Conservation (phyloP, 306 rosid genomes). For the Calophaca sinica region DNA sequence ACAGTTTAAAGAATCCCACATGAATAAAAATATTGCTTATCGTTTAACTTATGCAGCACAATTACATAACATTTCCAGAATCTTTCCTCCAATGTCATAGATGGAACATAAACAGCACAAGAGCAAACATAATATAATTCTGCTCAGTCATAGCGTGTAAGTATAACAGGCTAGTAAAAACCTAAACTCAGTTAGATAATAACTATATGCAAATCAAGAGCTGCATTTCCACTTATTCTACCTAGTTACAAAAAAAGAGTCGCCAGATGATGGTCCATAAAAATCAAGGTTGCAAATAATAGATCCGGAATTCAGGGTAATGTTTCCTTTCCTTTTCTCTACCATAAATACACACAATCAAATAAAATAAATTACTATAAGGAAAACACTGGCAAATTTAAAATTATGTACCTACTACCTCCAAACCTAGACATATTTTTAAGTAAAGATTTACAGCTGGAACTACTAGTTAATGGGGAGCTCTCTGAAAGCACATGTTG, state of each 20-base stretch:
- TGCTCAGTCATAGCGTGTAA: too few species aligned
- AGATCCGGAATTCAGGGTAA: slow-evolving; percentile 2
- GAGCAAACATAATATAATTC: background rate
- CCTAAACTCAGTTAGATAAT: too few species aligned
- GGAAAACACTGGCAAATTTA: background rate
- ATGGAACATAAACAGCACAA: too few species aligned
- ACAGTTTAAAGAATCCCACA: slow-evolving; percentile 24
- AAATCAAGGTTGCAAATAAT: slow-evolving; percentile 22
- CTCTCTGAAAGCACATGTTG: slow-evolving; percentile 29
- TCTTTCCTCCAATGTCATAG: slow-evolving; percentile 7
- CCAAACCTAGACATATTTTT: slow-evolving; percentile 1
- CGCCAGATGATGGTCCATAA: background rate
- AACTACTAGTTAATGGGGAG: background rate
- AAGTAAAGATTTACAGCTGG: background rate
- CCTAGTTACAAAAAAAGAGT: slow-evolving; percentile 17
- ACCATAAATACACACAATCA: background rate
- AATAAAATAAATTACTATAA: background rate
- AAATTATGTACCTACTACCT: slow-evolving; percentile 14
- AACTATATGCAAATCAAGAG: too few species aligned
- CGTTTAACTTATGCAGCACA: slow-evolving; percentile 17
- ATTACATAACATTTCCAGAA: background rate
- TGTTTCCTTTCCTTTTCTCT: background rate
- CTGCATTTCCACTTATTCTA: background rate
- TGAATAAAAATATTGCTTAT: background rate
- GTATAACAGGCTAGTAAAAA: slow-evolving; percentile 21